These are phyloP conservation scores for Dendryphion nanum DNA, from an alignment of 2,329 filamentous ascomycete genomes.

Conservation along the genomic window DNA sequence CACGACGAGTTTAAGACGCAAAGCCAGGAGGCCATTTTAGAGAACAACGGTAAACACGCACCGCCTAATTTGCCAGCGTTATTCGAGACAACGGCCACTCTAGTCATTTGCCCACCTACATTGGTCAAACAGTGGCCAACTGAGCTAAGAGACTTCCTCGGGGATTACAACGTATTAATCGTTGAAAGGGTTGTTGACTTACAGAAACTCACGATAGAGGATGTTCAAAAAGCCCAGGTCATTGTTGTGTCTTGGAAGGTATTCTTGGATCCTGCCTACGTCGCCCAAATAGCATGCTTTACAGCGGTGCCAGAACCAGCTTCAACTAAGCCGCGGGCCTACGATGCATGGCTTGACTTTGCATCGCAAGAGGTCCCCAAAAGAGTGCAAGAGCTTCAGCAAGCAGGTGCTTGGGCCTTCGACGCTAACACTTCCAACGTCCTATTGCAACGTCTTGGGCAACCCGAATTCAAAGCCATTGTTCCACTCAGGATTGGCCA, in stretches of 20 bases:
- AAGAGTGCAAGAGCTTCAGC: slow-evolving; percentile 40
- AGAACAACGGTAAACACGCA: slow-evolving; percentile 6
- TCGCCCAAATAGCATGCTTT: slow-evolving; percentile 50
- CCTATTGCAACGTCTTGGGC: slow-evolving; percentile 24
- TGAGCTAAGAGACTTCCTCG: slow-evolving; percentile 55
- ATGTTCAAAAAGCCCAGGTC: slow-evolving; percentile 52
- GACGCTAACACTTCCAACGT: slow-evolving; percentile 15
- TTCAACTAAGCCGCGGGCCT: slow-evolving; percentile 43
- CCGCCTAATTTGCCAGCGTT: slow-evolving; percentile 16
- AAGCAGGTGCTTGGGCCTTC: slow-evolving; percentile 30
- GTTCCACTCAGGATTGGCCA: slow-evolving; percentile 41
- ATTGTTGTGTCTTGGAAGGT: slow-evolving; percentile 56
- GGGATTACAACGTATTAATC: slow-evolving; percentile 44
- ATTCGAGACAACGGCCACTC: slow-evolving; percentile 54
- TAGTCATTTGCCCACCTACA: slow-evolving; percentile 58
- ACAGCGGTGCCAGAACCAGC: slow-evolving; percentile 44
- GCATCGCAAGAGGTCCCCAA: slow-evolving; percentile 43
- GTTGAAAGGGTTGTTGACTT: slow-evolving; percentile 45
- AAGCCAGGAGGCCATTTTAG: slow-evolving; percentile 9
- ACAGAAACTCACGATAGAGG: slow-evolving; percentile 40
- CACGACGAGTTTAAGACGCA: slow-evolving; percentile 41
- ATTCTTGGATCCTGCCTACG: slow-evolving; percentile 49
- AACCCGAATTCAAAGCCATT: slow-evolving; percentile 35
- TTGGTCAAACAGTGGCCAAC: slow-evolving; percentile 58
- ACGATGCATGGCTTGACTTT: slow-evolving; percentile 54